Conservation (phyloP, 495 filamentous ascomycete species). For the Neurospora cerealis region DNA sequence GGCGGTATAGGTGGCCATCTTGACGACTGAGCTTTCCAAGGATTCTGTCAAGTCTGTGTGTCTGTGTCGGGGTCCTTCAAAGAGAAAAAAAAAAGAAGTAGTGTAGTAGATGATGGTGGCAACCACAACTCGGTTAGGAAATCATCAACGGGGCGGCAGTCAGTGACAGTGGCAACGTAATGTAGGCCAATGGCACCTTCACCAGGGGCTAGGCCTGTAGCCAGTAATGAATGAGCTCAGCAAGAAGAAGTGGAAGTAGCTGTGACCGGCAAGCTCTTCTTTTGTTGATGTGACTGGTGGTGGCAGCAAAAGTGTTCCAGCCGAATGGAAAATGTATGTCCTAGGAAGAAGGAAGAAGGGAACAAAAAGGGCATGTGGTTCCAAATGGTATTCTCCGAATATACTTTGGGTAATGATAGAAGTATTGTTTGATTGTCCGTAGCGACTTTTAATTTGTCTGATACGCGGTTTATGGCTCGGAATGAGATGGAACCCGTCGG, state of each 20-base stretch:
- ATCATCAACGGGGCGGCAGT: background rate
- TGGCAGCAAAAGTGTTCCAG: background rate
- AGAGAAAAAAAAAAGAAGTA: background rate
- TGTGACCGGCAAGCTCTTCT: background rate
- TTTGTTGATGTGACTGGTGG: background rate
- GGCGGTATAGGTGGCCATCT: background rate
- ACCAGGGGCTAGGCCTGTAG: background rate
- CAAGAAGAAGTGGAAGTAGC: background rate
- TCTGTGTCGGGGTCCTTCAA: background rate
- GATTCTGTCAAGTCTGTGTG: background rate
- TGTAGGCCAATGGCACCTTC: background rate
- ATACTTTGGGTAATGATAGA: background rate
- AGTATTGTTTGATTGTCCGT: background rate
- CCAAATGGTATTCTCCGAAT: background rate
- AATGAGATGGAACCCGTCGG: background rate
- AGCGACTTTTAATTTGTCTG: background rate
- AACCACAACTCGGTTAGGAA: background rate
- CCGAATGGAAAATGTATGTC: background rate
- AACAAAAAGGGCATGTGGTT: background rate
- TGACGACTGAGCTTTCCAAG: background rate
- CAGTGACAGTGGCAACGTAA: background rate
- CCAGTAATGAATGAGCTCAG: background rate
- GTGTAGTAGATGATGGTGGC: background rate
- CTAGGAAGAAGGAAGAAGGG: background rate
- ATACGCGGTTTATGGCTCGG: background rate